These are phyloP conservation scores for Alternaria sp. DNA, from an alignment of 2,329 filamentous ascomycete genomes.

Conservation along the genomic window DNA sequence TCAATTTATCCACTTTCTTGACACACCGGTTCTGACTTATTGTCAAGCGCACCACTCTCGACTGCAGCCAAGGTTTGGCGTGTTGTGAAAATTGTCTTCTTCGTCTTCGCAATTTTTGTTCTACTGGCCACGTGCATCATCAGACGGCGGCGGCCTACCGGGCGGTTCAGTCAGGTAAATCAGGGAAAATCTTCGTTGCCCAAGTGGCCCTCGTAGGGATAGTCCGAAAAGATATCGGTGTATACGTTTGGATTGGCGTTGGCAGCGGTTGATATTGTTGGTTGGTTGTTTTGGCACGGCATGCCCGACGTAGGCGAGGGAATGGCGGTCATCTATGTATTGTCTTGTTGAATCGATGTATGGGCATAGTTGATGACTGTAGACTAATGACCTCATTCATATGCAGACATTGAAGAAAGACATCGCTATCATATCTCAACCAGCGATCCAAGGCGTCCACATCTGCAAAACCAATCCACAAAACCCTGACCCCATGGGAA, in stretches of 20 bases:
- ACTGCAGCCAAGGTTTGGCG: constrained; percentile 29
- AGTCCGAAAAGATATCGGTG: neutral
- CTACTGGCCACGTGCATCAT: constrained; percentile 23
- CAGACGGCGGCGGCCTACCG: constrained; percentile 1
- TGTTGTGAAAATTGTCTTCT: constrained; percentile 25
- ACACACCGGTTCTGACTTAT: constrained; percentile 33
- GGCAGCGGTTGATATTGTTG: neutral
- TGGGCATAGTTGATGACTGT: neutral
- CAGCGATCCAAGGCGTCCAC: no score
- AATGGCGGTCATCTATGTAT: neutral
- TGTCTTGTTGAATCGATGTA: neutral
- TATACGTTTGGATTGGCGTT: constrained; percentile 7
- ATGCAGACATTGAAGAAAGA: neutral
- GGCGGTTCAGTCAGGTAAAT: neutral
- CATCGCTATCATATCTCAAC: neutral
- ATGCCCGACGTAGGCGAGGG: neutral
- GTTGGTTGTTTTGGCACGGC: neutral
- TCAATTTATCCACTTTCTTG: neutral
- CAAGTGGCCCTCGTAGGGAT: constrained; percentile 10
- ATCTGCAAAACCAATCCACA: no score
- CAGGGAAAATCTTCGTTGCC: constrained; percentile 7
- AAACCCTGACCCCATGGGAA: no score
- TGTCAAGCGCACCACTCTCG: constrained; percentile 37
- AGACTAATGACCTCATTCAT: neutral
- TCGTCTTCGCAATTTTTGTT: constrained; percentile 23